Conservation (phyloP, 306 rosid species). For the Cucurbita moschata region DNA sequence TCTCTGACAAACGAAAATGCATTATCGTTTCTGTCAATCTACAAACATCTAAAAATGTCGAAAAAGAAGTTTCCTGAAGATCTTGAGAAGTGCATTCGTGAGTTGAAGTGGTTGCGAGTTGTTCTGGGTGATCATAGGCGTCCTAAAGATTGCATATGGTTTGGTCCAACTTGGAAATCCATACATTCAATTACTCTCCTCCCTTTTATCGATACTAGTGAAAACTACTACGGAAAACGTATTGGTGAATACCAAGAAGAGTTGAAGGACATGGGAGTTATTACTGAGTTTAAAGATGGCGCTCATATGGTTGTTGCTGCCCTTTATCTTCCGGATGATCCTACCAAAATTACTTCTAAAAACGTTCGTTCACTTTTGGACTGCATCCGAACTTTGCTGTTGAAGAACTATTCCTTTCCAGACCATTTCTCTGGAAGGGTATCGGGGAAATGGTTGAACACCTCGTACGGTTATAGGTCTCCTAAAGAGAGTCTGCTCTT, state of each 20-base stretch:
- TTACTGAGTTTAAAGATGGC: conserved; percentile 32
- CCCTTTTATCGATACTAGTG: conserved; percentile 46
- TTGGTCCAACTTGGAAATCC: conserved; percentile 45
- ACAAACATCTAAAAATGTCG: conserved; percentile 17
- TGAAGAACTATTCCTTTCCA: conserved; percentile 1
- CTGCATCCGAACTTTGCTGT: conserved; percentile 19
- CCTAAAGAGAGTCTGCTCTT: conserved; percentile 43
- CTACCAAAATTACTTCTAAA: conserved; percentile 17
- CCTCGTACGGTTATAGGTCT: conserved; percentile 33
- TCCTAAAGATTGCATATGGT: conserved; percentile 47
- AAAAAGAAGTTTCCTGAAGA: conserved; percentile 12
- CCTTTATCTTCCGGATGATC: conserved; percentile 28
- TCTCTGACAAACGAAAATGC: conserved; percentile 26
- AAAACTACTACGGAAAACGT: conserved; percentile 21
- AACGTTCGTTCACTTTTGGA: conserved; percentile 38
- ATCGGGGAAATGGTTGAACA: conserved; percentile 49
- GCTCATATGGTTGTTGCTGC: conserved; percentile 22
- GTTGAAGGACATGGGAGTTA: conserved; percentile 44
- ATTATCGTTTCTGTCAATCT: conserved; percentile 35
- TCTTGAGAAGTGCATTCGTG: conserved; percentile 9
- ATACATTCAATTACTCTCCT: conserved; percentile 40
- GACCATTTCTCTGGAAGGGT: conserved; percentile 20
- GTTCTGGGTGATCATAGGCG: conserved; percentile 21
- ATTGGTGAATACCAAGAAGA: conserved; percentile 35
- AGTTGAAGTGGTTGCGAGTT: conserved; percentile 44